Percentiles rank a stretch among this genome's conserved stretches.
phyloP scores from a whole-genome alignment of 2,329 filamentous ascomycete species.

The Trichoderma citrinoviride region DNA sequence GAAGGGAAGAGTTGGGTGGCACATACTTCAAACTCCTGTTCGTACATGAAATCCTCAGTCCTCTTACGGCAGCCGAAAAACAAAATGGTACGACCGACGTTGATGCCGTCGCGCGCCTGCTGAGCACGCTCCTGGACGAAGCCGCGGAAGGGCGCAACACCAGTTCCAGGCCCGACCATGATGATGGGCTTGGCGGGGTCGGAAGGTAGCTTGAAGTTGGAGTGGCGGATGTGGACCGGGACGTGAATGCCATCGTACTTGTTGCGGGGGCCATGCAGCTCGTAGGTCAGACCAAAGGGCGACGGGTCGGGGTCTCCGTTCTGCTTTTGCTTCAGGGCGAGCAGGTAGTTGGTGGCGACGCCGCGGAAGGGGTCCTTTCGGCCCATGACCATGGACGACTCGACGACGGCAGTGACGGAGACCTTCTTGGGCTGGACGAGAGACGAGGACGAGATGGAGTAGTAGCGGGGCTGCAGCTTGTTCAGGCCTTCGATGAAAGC shows the following conservation, averaged over 20 bases:
- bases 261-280: conserved; percentile 85
- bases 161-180: conserved; percentile 93
- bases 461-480: conserved; percentile 97
- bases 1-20: neutral
- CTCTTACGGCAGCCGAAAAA: conserved; percentile 93
- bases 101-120: conserved; percentile 73
- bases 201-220: conserved; percentile 98
- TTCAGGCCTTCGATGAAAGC: conserved; percentile 88
- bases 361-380: conserved; percentile 81
- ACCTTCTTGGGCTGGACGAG: conserved; percentile 92
- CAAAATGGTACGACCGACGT: conserved; percentile 81
- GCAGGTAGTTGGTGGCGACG: conserved; percentile 93
- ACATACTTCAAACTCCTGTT: conserved; percentile 87
- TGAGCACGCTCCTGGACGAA: conserved; percentile 93
- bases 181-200: conserved; percentile 92
- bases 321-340: conserved; percentile 95
- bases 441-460: conserved; percentile 98
- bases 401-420: conserved; percentile 91
- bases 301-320: conserved; percentile 80
- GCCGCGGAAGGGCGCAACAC: conserved; percentile 91
- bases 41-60: conserved; percentile 89
- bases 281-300: conserved; percentile 80
- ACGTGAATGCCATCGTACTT: conserved; percentile 96
- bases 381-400: conserved; percentile 74
- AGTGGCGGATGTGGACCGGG: conserved; percentile 93